Base-by-base conservation (phyloP, 192 early-diverging fungal genomes). In the Umbelopsis ramanniana region DNA sequence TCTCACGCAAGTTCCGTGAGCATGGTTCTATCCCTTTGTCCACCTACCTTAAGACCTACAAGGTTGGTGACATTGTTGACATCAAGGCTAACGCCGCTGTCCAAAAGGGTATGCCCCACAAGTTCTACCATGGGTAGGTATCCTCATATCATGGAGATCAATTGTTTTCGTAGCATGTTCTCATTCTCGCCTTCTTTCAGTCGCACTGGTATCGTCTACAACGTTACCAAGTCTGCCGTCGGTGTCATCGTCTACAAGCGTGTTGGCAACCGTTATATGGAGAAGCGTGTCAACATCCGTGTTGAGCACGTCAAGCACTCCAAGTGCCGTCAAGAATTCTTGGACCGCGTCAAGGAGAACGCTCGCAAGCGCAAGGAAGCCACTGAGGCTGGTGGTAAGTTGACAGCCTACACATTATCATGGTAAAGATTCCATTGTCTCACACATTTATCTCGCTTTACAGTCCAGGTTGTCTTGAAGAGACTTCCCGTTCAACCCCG, bases 81-180 rank as follows among this genome's bases (percentile, higher is more conserved):
- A 95, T 99, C 88, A 97, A 97, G 92, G 96, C 94, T 72, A 96
- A 98, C 88, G 96, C 93, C 86, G 96, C 97, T 76, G 84, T 97
- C 84, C 97, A 99, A 88, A 96, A 97, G 92, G 97, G 97, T 86
- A 93, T 99, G 93, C 97, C 97, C 78, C 97, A 99, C 94, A 99
- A 98, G 92, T 99, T 92, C 92, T 99, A 99, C 92, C 97, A 99
- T 87, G 96, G 95, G 91, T 92, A 81, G 67, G 54, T 46, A 38
- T n/a, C 3, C 6, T 10, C 24, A 26, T n/a, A 12, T 35, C 24
- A 33, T 15, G 21, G 46, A 37, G 14, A 38, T 9, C 23, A 33
- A 43, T 7, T 22, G 22, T 5, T n/a, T n/a, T n/a, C 19, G 26
- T 45, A 38, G 35, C 46, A 48, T 38, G 8, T 14, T 29, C 21